Evolutionary conservation across 2,329 filamentous ascomycete species (phyloP), one percentile per base, ranked within the genome.

Genomic region (Paraconiothyrium sp.): DNA sequence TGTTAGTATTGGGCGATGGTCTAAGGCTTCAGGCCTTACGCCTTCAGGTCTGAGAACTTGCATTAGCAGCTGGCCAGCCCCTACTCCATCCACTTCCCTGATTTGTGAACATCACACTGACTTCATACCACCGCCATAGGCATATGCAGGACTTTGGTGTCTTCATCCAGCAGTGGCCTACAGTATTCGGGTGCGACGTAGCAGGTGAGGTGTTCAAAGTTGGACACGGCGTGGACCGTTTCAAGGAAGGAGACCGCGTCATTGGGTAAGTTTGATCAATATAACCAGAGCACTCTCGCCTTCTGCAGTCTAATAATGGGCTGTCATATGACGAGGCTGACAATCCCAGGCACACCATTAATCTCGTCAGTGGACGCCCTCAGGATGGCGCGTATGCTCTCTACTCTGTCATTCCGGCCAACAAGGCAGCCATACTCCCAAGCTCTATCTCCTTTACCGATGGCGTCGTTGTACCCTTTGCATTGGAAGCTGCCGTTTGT

Each of bases 181-280:
- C 67, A 6, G 67, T 78, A 16, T 56, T 72, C 35, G 82, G 81
- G 6, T 68, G 64, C 35, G 82, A 83, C 66, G 72, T 81, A 1
- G 79, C 81, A 1, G 81, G 81, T 3, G 76, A 80, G 62, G 76
- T 83, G 3, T 71, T 77, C 24, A 79, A 81, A 60, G 70, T 82
- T 7, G 82, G 82, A 0, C 66, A 74, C 5, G 70, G 68, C 8
- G 81, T 84, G 1, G 72, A 74, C 4, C 72, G 78, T 7, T 81
- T 82, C 70, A 72, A 77, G 52, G 67, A 73, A 10, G 81, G 82
- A 2, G 76, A 82, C 63, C 78, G 81, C 27, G 79, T 84, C 5
- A 75, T 80, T 47, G 82, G 67, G 68, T 71, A 64, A 57, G 64
- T 64, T 20, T n/a, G 24, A 22, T 16, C 27, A 16, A 50, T 16